Evolutionary conservation across 169 alveolate species (phyloP).

Genomic region (Plasmodium falciparum): DNA sequence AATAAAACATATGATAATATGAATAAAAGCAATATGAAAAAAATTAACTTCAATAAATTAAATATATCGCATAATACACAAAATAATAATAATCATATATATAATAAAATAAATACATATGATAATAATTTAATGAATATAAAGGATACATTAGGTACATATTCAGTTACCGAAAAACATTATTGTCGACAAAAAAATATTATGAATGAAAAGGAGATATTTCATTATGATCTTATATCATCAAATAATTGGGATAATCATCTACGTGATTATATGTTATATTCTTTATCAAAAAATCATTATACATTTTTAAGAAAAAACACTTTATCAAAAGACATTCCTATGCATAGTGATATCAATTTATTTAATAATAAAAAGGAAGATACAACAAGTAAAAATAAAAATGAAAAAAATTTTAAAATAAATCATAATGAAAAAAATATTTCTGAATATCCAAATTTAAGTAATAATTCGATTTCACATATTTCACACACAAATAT

Average conservation of each 20-base stretch:
- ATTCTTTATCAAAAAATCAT: constrained; percentile 21
- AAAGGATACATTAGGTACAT: too few species aligned
- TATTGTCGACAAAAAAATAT: too few species aligned
- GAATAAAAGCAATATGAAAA: too few species aligned
- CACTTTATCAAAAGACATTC: not conserved
- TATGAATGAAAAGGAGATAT: too few species aligned
- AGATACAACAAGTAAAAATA: not conserved
- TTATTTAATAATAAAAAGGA: not conserved
- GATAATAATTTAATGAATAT: too few species aligned
- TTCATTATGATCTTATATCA: not conserved
- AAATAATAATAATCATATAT: too few species aligned
- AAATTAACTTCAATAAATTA: too few species aligned
- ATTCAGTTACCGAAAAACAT: too few species aligned
- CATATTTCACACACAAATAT: constrained; percentile 18
- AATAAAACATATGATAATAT: too few species aligned
- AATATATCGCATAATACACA: too few species aligned
- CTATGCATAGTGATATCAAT: not conserved
- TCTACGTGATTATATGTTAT: constrained; percentile 15
- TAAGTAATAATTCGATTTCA: constrained; percentile 39
- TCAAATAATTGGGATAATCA: not conserved
- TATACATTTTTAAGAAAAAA: constrained; percentile 19
- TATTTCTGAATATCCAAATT: constrained; percentile 3
- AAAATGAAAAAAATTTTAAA: not conserved
- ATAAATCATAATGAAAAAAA: constrained; percentile 5
- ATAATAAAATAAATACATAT: too few species aligned